Conservation (phyloP, 805 yeast species). For the Lipomyces chichibuensis region DNA sequence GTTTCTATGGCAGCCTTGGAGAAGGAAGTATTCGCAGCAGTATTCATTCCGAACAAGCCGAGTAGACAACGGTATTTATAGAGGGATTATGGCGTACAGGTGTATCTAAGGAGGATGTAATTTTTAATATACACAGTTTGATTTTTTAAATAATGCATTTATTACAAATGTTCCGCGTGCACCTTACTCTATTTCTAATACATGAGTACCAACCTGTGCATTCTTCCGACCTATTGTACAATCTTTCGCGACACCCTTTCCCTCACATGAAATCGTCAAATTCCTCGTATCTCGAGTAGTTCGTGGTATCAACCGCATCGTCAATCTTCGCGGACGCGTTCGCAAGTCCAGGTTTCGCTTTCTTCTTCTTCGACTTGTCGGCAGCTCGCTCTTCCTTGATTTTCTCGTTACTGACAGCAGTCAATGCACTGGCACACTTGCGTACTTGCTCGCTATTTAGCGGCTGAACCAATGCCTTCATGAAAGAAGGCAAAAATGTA, state of each 20-base stretch:
- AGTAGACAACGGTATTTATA: background rate
- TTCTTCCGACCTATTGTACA: slow-evolving; percentile 1
- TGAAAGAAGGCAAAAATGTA: slow-evolving; percentile 76
- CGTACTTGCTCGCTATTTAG: slow-evolving; percentile 78
- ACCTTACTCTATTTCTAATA: background rate
- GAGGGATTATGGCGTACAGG: background rate
- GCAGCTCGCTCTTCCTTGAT: slow-evolving; percentile 67
- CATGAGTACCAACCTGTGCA: background rate
- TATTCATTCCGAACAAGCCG: background rate
- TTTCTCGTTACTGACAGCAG: slow-evolving; percentile 79
- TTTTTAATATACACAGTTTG: background rate
- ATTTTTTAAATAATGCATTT: background rate
- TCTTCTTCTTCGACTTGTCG: slow-evolving; percentile 84
- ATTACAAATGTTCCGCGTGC: background rate
- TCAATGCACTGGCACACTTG: slow-evolving; percentile 83
- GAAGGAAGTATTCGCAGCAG: background rate
- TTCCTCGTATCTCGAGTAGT: slow-evolving; percentile 50
- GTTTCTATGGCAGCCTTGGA: background rate
- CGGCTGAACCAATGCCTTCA: slow-evolving; percentile 83
- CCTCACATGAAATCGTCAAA: slow-evolving; percentile 50
- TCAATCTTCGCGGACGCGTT: slow-evolving; percentile 70
- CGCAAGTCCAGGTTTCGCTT: slow-evolving; percentile 86
- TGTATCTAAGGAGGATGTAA: background rate
- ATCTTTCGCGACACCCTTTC: background rate
- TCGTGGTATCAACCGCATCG: slow-evolving; percentile 56